Evolutionary conservation across 768 basidiomycete genomes (phyloP), one percentile per base, ranked within the genome.

Genomic region (Candolleomyces eurysporus): DNA sequence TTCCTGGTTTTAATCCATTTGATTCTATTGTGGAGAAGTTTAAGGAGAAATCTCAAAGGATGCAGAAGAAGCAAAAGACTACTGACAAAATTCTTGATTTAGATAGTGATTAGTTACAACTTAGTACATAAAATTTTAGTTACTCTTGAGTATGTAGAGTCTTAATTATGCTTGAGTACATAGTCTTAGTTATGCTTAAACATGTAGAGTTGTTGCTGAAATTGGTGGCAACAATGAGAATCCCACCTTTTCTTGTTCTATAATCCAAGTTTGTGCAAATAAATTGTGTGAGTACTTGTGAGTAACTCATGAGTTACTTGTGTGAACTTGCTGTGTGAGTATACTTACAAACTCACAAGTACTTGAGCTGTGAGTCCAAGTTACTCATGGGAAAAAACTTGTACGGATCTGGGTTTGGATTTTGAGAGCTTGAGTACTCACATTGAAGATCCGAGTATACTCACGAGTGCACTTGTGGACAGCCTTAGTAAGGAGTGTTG

Each of bases 401-500:
- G 5, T 54, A 31, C 32, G 54, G 63, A 42, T 66, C 59, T 49
- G 40, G 49, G 65, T 66, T 26, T 60, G 54, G 31, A 1, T 52
- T 63, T 64, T 61, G 22, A 16, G 22, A 1, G 1, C 16, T 7
- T 2, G 48, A 51, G 51, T 61, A 67, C 65, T 48, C 48, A 54
- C 2, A 16, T n/a, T n/a, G n/a, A n/a, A n/a, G n/a, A n/a, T n/a
- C n/a, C n/a, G n/a, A n/a, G n/a, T n/a, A n/a, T n/a, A 65, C 60
- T 54, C 63, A 49, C 39, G 59, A 46, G 64, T 67, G 19, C 7
- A 61, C 61, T 52, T 54, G 62, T 63, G 53, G 14, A 21, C 52
- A 61, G 58, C 62, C 60, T 55, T 59, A 59, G 10, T 10, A 43
- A n/a, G n/a, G n/a, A n/a, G n/a, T n/a, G n/a, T n/a, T n/a, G n/a